These are phyloP conservation scores for Akebia trifoliata DNA, from an alignment of 164 flowering plant species.

Conservation along the genomic window DNA sequence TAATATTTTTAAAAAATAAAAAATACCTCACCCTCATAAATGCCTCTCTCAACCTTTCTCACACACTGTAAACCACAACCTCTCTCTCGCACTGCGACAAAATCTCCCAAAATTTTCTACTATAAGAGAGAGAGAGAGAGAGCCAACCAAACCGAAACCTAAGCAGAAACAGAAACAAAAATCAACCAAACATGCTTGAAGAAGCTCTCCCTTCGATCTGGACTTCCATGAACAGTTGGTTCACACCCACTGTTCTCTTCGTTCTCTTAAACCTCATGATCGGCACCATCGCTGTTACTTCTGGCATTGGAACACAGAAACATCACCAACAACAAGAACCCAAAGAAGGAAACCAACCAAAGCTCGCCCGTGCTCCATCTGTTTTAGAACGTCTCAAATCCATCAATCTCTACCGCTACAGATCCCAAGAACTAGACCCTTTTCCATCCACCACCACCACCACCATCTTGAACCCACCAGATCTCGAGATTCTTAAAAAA, in stretches of 20 bases:
- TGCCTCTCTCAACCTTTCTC: no score
- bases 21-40: no score
- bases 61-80: no score
- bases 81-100: no score
- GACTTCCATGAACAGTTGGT: conserved; percentile 45
- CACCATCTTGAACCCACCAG: background rate
- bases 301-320: conserved; percentile 20
- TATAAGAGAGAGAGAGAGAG: no score
- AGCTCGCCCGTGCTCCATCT: conserved; percentile 32
- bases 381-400: conserved; percentile 52
- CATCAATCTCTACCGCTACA: conserved; percentile 33
- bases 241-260: conserved; percentile 64
- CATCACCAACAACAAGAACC: background rate
- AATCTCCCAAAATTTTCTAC: no score
- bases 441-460: background rate
- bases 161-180: no score
- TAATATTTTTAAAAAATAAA: no score
- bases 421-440: conserved; percentile 17
- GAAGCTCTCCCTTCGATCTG: conserved; percentile 24
- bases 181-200: conserved; percentile 25
- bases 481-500: no score
- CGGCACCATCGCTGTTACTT: conserved; percentile 44
- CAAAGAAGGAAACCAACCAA: background rate
- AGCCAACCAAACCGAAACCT: no score
- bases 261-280: conserved; percentile 54